Base-by-base conservation (phyloP, 257 asterid genomes). In the Coffea canephora region DNA sequence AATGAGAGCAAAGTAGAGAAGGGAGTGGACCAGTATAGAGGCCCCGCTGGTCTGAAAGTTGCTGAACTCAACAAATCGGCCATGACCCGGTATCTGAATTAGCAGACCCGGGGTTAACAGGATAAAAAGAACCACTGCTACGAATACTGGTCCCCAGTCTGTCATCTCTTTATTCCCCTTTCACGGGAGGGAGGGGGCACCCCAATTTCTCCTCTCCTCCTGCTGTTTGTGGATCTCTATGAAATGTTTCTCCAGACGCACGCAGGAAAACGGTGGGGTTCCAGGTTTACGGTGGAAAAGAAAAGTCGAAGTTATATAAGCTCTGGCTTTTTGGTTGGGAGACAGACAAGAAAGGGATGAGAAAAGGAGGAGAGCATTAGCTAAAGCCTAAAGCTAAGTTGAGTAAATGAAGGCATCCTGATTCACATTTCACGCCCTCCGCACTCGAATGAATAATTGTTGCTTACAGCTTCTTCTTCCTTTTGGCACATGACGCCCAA, bases 91-190 rank as follows among this genome's bases (percentile, higher is more conserved):
- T 1, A 92, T 73, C 90, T 95, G 99, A 81, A 95, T 81, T 84
- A 95, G 89, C 77, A 95, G 86, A 16, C 99, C 98, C 50, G 98
- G 98, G 4, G 94, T 90, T 52, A 95, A 77, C 88, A 93, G 87
- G 55, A 93, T 89, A 82, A 93, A 95, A 77, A 93, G 90, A 87
- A 95, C 92, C 86, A 93, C 94, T 23, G 93, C 94, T 21, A 93
- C 96, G 74, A 93, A 89, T 64, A 92, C 97, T 31, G 98, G 97
- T 16, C 96, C 99, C 99, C 98, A 95, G 81, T 95, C 98, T 6
- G 97, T 78, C 98, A 93, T 94, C 83, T 83, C 77, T 8, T 21
- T 31, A 4, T 39, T 4, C 4, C 43, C 4, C 43, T 39, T 39
- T 39, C 43, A 39, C 3, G 43, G 43, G 43, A 57, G 25, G 65